These are phyloP conservation scores for Tulasnella sp. DNA, from an alignment of 768 basidiomycete genomes.

Conservation along the genomic window DNA sequence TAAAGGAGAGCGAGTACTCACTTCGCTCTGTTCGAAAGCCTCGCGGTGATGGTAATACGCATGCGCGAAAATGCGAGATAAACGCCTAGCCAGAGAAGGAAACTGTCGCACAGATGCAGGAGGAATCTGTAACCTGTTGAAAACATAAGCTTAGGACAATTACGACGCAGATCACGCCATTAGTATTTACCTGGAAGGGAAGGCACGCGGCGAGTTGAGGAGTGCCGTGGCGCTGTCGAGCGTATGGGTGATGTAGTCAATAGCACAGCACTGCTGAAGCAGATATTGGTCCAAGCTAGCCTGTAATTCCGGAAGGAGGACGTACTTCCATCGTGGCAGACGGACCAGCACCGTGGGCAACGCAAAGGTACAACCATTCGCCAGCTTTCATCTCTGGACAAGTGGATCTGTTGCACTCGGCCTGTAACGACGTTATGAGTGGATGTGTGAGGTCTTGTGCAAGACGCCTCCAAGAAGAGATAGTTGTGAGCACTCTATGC, in stretches of 20 bases:
- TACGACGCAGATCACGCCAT: constrained; percentile 18
- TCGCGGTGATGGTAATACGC: constrained; percentile 93
- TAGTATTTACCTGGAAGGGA: constrained; percentile 66
- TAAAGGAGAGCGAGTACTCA: constrained; percentile 9
- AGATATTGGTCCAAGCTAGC: neutral
- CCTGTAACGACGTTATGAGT: constrained; percentile 70
- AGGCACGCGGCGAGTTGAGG: constrained; percentile 79
- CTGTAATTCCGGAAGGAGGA: neutral
- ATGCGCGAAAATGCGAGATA: constrained; percentile 92
- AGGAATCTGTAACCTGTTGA: constrained; percentile 62
- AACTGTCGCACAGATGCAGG: constrained; percentile 76
- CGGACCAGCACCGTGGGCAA: constrained; percentile 74
- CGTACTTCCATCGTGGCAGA: constrained; percentile 66
- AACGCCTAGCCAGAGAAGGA: constrained; percentile 73
- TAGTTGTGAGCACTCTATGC: neutral
- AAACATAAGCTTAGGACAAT: constrained; percentile 5
- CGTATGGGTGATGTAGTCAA: constrained; percentile 90
- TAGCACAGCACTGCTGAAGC: constrained; percentile 81
- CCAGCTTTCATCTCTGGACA: constrained; percentile 99
- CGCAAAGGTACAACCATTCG: constrained; percentile 94
- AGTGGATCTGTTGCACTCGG: constrained; percentile 70
- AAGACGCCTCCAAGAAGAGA: constrained; percentile 44
- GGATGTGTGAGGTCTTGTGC: constrained; percentile 81
- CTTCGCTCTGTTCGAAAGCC: constrained; percentile 75
- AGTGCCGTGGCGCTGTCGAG: constrained; percentile 87